phyloP scores from a whole-genome alignment of 768 basidiomycete species.

The Kwoniella sp. region DNA sequence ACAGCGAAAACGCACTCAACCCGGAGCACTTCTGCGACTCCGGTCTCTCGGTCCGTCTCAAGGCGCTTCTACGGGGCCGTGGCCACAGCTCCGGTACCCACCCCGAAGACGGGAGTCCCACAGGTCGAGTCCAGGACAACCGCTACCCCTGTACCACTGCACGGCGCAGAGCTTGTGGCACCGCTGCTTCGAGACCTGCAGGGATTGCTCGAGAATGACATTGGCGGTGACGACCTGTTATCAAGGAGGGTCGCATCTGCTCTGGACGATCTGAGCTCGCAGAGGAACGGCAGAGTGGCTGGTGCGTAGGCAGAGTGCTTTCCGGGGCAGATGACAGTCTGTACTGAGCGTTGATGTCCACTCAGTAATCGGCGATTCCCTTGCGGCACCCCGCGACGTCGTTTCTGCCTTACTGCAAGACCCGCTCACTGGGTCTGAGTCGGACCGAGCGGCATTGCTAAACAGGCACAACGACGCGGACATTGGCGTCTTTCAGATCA shows the following conservation, averaged over 20 bases:
- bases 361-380: slow-evolving; percentile 35
- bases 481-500: slow-evolving; percentile 16
- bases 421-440: slow-evolving; percentile 31
- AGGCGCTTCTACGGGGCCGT: no score
- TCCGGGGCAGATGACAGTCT: background rate
- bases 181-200: slow-evolving; percentile 8
- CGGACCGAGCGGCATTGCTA: slow-evolving; percentile 16
- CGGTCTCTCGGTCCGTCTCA: background rate
- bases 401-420: slow-evolving; percentile 41
- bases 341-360: background rate
- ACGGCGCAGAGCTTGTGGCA: slow-evolving; percentile 1
- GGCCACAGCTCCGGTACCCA: no score
- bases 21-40: no score
- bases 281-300: slow-evolving; percentile 11
- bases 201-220: slow-evolving; percentile 22
- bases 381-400: slow-evolving; percentile 29
- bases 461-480: slow-evolving; percentile 15
- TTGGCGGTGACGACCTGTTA: slow-evolving; percentile 41
- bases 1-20: background rate
- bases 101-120: no score
- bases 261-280: slow-evolving; percentile 13
- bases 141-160: no score
- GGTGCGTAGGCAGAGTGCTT: slow-evolving; percentile 2
- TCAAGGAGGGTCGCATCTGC: slow-evolving; percentile 17
- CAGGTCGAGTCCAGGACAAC: no score